A percentile compares a stretch with the other conserved stretches of the same genome.
Evolutionary conservation across 371 early-diverging fungal species (phyloP).

Genomic region (Mucor piriformis): DNA sequence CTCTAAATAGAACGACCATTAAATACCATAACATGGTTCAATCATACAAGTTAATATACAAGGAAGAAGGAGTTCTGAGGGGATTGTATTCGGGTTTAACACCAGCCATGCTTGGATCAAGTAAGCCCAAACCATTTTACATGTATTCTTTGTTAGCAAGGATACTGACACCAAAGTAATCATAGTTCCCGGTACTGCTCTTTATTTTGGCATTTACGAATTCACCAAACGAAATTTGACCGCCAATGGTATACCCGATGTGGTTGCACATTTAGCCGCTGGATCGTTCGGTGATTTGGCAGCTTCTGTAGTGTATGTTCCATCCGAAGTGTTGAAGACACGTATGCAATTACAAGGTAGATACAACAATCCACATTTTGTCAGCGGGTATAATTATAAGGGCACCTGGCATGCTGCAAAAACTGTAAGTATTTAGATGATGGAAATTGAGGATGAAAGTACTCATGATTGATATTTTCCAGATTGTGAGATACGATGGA

Average conservation of each 20-base stretch:
- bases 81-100: slow-evolving; percentile 76
- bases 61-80: slow-evolving; percentile 68
- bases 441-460: background rate
- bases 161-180: background rate
- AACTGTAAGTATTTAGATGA: slow-evolving; percentile 42
- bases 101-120: slow-evolving; percentile 76
- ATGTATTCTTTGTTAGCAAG: background rate
- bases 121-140: slow-evolving; percentile 41
- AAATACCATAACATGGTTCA: slow-evolving; percentile 71
- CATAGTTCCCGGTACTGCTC: slow-evolving; percentile 65
- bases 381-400: slow-evolving; percentile 75
- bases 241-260: slow-evolving; percentile 57
- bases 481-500: slow-evolving; percentile 71
- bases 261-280: slow-evolving; percentile 66
- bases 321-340: slow-evolving; percentile 79
- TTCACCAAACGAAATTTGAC: slow-evolving; percentile 66
- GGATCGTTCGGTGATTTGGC: slow-evolving; percentile 74
- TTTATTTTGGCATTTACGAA: slow-evolving; percentile 82
- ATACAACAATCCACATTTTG: slow-evolving; percentile 76
- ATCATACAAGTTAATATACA: slow-evolving; percentile 63
- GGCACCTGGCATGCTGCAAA: slow-evolving; percentile 72
- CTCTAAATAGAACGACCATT: slow-evolving; percentile 45
- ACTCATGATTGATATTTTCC: background rate
- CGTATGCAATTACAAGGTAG: slow-evolving; percentile 80
- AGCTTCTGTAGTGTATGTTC: slow-evolving; percentile 75